Evolutionary conservation across 768 basidiomycete genomes (phyloP).

Genomic region (Tricholoma sp.): DNA sequence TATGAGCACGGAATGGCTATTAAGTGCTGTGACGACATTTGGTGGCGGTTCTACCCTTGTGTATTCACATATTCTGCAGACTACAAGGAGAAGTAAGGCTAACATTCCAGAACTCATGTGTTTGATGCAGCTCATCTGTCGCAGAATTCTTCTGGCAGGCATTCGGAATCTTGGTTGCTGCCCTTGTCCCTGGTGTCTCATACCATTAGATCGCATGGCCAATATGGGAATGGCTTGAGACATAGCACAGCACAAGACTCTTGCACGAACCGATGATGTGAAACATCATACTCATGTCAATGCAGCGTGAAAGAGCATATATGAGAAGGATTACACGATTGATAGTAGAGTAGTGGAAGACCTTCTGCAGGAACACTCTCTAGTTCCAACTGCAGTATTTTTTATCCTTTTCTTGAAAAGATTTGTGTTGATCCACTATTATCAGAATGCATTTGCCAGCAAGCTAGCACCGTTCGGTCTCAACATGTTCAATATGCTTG

Average conservation of each 20-base stretch:
- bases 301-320: conserved; percentile 20
- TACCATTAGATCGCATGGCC: too few species aligned
- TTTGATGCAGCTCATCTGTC: neutral
- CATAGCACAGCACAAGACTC: conserved; percentile 8
- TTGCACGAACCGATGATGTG: neutral
- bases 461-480: neutral
- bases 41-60: neutral
- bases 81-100: too few species aligned
- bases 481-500: too few species aligned
- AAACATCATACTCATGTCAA: conserved; percentile 7
- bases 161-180: too few species aligned
- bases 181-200: too few species aligned
- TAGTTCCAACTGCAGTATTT: neutral
- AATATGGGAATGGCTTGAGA: conserved; percentile 1
- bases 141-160: too few species aligned
- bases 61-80: too few species aligned
- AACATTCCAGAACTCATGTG: neutral
- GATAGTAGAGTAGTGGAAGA: conserved; percentile 8
- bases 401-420: neutral
- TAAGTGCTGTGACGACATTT: conserved; percentile 4
- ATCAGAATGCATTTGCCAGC: neutral
- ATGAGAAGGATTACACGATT: conserved; percentile 19
- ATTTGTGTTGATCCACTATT: too few species aligned
- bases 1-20: too few species aligned
- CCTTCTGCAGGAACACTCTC: conserved; percentile 21